These are phyloP conservation scores for Wickerhamiella kurtzmanii DNA, from an alignment of 805 yeast genomes.

Conservation along the genomic window DNA sequence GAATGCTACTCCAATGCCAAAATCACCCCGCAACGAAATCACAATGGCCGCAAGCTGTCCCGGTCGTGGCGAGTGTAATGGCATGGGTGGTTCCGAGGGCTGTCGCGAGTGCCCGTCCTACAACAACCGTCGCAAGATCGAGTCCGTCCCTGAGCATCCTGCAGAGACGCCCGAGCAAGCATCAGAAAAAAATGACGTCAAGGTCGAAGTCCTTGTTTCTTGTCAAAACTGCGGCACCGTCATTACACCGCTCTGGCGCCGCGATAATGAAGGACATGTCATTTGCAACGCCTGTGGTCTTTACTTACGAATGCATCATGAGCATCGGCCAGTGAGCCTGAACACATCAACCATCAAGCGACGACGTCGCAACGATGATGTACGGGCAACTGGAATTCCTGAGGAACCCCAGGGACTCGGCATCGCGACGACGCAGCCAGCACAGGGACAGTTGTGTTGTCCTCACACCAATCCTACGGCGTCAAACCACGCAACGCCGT, in stretches of 20 bases:
- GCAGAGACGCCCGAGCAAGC: conserved; percentile 7
- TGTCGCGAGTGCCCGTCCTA: conserved; percentile 76
- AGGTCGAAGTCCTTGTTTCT: conserved; percentile 35
- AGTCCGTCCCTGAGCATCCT: conserved; percentile 5
- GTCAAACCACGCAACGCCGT: not conserved
- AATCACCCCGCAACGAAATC: not conserved
- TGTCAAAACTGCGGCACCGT: conserved; percentile 78
- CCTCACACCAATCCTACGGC: not conserved
- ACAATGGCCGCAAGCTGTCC: conserved; percentile 41
- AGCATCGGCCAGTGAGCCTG: conserved; percentile 60
- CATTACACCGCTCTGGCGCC: conserved; percentile 75
- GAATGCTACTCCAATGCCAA: conserved; percentile 12
- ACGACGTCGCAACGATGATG: conserved; percentile 39
- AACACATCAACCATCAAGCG: conserved; percentile 62
- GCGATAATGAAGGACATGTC: conserved; percentile 69
- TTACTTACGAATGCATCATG: conserved; percentile 61
- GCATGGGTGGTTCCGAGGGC: conserved; percentile 72
- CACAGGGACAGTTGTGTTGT: not conserved
- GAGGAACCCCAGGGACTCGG: not conserved
- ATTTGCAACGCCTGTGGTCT: conserved; percentile 81
- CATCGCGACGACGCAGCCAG: not conserved
- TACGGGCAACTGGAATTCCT: no score
- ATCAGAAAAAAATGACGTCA: not conserved
- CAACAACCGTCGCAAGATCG: conserved; percentile 40
- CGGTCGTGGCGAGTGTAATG: conserved; percentile 72